Evolutionary conservation across 495 filamentous ascomycete genomes (phyloP), one percentile per base, ranked within the genome.

Genomic region (Penicillium desertorum): DNA sequence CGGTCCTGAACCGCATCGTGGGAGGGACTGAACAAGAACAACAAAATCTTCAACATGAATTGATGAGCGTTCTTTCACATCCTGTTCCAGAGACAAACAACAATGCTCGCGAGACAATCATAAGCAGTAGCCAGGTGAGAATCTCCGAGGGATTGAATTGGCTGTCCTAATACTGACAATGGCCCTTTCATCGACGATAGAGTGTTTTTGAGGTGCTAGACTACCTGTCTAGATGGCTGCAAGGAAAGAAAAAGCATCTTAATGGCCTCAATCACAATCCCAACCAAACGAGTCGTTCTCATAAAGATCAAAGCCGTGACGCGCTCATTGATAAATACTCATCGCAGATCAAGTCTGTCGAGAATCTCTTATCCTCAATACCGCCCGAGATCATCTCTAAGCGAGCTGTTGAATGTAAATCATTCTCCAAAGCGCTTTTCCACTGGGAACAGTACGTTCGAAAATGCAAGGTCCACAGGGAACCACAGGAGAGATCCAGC

Each of bases 371-470:
- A 25, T 73, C 79, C 17, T 78, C 79, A 19, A 88, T 98, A 52
- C 92, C 94, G 16, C 86, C 92, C 2, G 90, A 96, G 57, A 71
- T 94, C 41, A 89, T 97, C 41, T 91, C 93, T 5, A 80, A 81
- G 42, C 84, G 92, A 62, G 92, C 94, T 11, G 80, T 96, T 17
- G 90, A 96, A 63, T 97, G 94, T 71, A 89, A 88, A 54, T 96
- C 94, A 22, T 98, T 89, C 68, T 87, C 95, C 14, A 81, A 95
- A 45, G 95, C 95, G 14, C 75, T 98, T 22, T 96, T 95, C 66
- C 88, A 96, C 63, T 91, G 93, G 81, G 94, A 99, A 69, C 90
- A 93, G 64, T 88, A 93, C 62, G 90, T 96, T 51, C 84, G 87
- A 19, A 82, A 87, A 56, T 72, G 77, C 50, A 80, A 75, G 51